A percentile compares a stretch with the other conserved stretches of the same genome.
Conservation (phyloP, 495 filamentous ascomycete species). For the Hypomontagnella submonticulosa region DNA sequence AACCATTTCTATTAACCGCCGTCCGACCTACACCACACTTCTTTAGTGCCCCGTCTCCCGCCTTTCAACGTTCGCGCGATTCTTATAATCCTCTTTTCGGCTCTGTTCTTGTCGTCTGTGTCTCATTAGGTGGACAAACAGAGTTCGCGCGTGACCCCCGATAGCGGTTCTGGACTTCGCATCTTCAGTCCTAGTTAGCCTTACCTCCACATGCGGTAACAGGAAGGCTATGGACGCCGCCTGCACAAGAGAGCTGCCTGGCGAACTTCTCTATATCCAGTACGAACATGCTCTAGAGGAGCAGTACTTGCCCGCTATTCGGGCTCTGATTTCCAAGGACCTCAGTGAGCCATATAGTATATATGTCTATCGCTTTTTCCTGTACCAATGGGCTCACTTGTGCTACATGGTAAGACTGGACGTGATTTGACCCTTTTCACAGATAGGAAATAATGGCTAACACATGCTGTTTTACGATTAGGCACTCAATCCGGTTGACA, state of each 20-base stretch:
- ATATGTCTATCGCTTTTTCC: constrained; percentile 98
- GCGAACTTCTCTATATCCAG: constrained; percentile 80
- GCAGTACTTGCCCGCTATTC: constrained; percentile 85
- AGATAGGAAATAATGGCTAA: neutral
- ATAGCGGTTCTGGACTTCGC: constrained; percentile 6
- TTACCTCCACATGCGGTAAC: constrained; percentile 11
- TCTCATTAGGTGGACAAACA: neutral
- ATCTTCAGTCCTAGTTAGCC: neutral
- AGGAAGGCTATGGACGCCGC: constrained; percentile 41
- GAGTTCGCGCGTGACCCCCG: neutral
- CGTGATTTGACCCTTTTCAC: neutral
- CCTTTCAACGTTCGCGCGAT: neutral
- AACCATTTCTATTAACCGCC: constrained; percentile 6
- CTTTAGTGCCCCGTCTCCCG: neutral
- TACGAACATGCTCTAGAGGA: constrained; percentile 84
- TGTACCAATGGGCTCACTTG: constrained; percentile 97
- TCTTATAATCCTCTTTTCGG: neutral
- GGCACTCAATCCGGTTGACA: constrained; percentile 71
- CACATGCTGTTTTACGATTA: constrained; percentile 41
- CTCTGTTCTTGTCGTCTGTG: neutral
- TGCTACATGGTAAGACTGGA: constrained; percentile 80
- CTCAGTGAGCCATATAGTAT: constrained; percentile 99
- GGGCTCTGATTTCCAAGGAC: constrained; percentile 93
- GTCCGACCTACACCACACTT: constrained; percentile 25
- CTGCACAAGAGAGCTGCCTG: constrained; percentile 49